A percentile compares a stretch with the other conserved stretches of the same genome.
Conservation (phyloP, 345 rosid genomes). For the Populus simonii region DNA sequence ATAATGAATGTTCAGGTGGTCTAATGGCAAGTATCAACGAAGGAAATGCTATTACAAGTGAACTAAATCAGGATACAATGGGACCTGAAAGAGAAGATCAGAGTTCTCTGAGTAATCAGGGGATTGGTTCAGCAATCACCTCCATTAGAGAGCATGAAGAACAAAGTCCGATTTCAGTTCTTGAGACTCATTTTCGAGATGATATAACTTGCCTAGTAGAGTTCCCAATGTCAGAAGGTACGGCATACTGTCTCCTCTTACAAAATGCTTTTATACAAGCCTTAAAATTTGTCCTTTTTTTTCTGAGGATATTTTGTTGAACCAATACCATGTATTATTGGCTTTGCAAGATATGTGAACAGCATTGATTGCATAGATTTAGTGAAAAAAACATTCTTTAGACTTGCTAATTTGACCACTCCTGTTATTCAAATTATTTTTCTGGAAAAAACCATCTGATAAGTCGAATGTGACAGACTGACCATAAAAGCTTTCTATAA, state of each 20-base stretch:
- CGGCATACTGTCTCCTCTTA: background rate
- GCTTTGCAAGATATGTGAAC: background rate
- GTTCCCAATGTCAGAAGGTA: slow-evolving; percentile 31
- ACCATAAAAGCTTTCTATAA: background rate
- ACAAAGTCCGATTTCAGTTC: slow-evolving; percentile 29
- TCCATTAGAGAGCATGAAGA: slow-evolving; percentile 12
- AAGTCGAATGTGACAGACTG: background rate
- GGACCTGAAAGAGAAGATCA: slow-evolving; percentile 16
- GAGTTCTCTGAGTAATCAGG: slow-evolving; percentile 22
- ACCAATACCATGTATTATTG: background rate
- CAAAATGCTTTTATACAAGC: background rate
- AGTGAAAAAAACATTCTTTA: background rate
- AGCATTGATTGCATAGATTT: background rate
- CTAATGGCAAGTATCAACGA: slow-evolving; percentile 2
- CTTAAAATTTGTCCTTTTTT: background rate
- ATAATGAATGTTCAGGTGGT: slow-evolving; percentile 14
- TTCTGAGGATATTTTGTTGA: background rate
- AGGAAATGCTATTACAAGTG: slow-evolving; percentile 11
- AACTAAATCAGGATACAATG: slow-evolving; percentile 12
- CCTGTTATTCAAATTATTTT: background rate
- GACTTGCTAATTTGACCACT: background rate
- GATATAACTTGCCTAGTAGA: background rate
- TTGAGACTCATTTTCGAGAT: slow-evolving; percentile 15
- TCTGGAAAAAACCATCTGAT: background rate
- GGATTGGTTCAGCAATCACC: slow-evolving; percentile 20